A percentile compares a stretch with the other conserved stretches of the same genome.
Evolutionary conservation across 768 basidiomycete species (phyloP).

Genomic region (Termitomyces titanicus): DNA sequence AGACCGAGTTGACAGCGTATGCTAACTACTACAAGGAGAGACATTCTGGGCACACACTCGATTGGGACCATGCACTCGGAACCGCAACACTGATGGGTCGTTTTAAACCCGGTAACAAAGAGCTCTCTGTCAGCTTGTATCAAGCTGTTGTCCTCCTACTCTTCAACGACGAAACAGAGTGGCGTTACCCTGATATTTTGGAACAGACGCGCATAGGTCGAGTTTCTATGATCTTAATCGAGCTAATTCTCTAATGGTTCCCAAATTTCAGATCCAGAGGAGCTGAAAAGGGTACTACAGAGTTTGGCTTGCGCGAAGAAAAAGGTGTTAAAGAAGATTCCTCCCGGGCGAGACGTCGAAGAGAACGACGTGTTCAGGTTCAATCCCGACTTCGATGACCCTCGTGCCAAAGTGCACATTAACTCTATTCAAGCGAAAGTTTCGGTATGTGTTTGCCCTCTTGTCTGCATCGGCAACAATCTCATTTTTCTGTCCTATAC

Average conservation of each 20-base stretch:
- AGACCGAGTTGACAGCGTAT: constrained; percentile 61
- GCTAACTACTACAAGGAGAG: constrained; percentile 70
- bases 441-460: constrained; percentile 50
- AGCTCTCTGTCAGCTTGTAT: constrained; percentile 86
- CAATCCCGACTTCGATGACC: constrained; percentile 81
- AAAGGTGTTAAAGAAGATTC: constrained; percentile 79
- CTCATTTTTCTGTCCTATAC: not conserved
- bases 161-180: constrained; percentile 68
- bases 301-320: constrained; percentile 91
- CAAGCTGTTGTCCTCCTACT: constrained; percentile 84
- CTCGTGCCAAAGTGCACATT: constrained; percentile 79
- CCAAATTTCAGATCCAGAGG: constrained; percentile 52
- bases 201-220: constrained; percentile 69
- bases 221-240: constrained; percentile 19
- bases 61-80: constrained; percentile 86
- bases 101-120: constrained; percentile 72
- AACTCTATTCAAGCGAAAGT: constrained; percentile 95
- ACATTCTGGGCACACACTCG: constrained; percentile 72
- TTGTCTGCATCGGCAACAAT: not conserved
- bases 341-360: constrained; percentile 72
- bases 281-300: constrained; percentile 83
- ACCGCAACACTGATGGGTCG: constrained; percentile 71
- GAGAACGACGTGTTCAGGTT: constrained; percentile 75
- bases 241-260: constrained; percentile 18
- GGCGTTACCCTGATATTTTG: constrained; percentile 66